Evolutionary conservation across 768 basidiomycete genomes (phyloP).

Genomic region (Hericium rajendrae): DNA sequence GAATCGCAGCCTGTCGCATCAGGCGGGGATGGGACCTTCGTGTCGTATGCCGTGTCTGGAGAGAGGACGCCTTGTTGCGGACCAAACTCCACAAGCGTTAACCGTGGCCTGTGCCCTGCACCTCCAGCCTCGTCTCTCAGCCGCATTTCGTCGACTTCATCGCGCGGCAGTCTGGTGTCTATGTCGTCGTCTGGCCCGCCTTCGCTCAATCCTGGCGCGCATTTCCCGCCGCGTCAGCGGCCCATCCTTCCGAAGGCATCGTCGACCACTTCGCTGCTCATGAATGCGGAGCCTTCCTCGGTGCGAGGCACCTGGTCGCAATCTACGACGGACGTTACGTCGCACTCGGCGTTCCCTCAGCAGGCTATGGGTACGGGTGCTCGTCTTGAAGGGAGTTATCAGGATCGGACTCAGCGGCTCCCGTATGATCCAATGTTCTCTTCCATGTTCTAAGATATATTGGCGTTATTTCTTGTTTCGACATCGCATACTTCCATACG

Average conservation of each 20-base stretch:
- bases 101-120: background rate
- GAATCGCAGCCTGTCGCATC: conserved; percentile 6
- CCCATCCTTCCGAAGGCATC: background rate
- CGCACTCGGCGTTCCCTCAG: background rate
- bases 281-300: background rate
- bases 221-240: conserved; percentile 10
- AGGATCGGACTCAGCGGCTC: too few relatives aligned
- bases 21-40: conserved; percentile 10
- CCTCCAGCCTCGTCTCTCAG: background rate
- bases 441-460: too few relatives aligned
- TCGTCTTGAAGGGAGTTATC: too few relatives aligned
- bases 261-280: background rate
- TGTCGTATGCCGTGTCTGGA: conserved; percentile 24
- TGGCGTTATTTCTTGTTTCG: too few relatives aligned
- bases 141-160: background rate
- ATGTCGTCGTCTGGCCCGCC: background rate
- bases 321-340: background rate
- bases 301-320: background rate
- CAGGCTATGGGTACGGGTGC: too few relatives aligned
- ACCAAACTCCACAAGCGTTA: background rate
- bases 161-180: background rate
- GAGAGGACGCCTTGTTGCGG: conserved; percentile 24
- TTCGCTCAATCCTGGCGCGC: background rate
- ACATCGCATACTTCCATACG: too few relatives aligned
- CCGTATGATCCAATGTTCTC: too few relatives aligned